Percentiles rank a stretch among this genome's conserved stretches.
Evolutionary conservation across 352 stramenopile species (phyloP).

Genomic region (Globisporangium polare): DNA sequence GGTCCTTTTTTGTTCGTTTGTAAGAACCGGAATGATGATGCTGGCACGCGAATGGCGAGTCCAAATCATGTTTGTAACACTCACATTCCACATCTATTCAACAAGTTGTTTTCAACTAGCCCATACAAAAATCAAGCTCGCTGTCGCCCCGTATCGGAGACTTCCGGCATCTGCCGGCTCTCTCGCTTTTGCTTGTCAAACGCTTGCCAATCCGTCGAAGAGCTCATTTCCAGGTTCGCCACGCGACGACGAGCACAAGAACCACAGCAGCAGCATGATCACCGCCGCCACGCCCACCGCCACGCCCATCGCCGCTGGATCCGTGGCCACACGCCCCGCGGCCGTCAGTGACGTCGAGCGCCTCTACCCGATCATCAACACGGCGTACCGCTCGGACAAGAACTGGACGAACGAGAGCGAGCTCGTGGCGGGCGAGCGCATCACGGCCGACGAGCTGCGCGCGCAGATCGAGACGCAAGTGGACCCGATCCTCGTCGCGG

Average conservation of each 20-base stretch:
- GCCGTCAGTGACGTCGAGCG: neutral
- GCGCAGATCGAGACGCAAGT: constrained; percentile 1
- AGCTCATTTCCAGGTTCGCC: neutral
- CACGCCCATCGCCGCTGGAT: neutral
- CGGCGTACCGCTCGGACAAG: constrained; percentile 9
- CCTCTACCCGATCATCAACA: neutral
- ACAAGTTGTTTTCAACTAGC: neutral
- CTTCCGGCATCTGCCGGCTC: neutral
- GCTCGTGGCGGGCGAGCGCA: constrained; percentile 9
- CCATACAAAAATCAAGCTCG: neutral
- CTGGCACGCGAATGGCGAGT: no score
- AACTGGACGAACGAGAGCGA: constrained; percentile 13
- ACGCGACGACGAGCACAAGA: neutral
- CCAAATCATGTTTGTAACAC: no score
- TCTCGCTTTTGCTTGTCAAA: neutral
- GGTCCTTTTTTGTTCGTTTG: no score
- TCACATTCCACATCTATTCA: no score
- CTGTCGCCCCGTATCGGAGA: no score
- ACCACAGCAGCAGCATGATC: neutral
- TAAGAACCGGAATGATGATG: no score
- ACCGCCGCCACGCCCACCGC: neutral
- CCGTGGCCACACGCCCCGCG: neutral
- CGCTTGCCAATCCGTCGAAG: neutral
- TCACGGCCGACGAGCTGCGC: neutral
- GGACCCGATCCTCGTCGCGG: constrained; percentile 11